Base-by-base conservation (phyloP, 2,329 filamentous ascomycete genomes). In the Dactylellina drechsleri region DNA sequence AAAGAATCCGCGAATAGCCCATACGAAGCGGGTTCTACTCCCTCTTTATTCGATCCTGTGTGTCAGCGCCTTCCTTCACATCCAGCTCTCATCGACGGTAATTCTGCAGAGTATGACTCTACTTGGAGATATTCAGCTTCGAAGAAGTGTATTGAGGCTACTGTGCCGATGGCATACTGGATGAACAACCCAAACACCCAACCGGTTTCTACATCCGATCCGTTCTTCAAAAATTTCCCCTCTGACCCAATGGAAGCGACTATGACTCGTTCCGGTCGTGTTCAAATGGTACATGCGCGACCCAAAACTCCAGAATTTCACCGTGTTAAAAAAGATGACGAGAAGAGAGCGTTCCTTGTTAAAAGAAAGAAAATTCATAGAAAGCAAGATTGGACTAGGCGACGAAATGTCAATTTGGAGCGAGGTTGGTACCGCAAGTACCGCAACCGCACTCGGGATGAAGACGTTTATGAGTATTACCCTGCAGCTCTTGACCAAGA, bases 131-230 rank as follows among this genome's bases (percentile, higher is more conserved):
- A 45, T 28, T 67, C 62, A 1, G 12, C 45, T 1, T 49, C 60
- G 1, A 73, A 62, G 13, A 56, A 47, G 1, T 66, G 47, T 28
- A 66, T 57, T 31, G 70, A 74, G 31, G 70, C 70, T 0, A 61
- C 18, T 20, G 52, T 74, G 4, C 70, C 70, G 0, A 61, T 52
- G 16, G 56, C 70, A 0, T 67, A 74, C 16, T 67, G 58, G 41
- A 74, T 56, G 62, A 62, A 74, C n/a, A 74, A 74, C 16, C 70
- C 70, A 1, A 74, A 74, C 23, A 74, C 70, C 4, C 62, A 54
- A 41, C 57, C 70, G 0, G 13, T 74, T 2, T 67, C 62, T 15
- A 74, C 70, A 0, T 67, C 57, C 0, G 70, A 74, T 16, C 70
- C 62, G 18, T 66, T 31, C 16, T 74, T 74, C 36, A 61, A 56